Base-by-base conservation (phyloP, 768 basidiomycete genomes). In the Stropharia rugosoannulata region DNA sequence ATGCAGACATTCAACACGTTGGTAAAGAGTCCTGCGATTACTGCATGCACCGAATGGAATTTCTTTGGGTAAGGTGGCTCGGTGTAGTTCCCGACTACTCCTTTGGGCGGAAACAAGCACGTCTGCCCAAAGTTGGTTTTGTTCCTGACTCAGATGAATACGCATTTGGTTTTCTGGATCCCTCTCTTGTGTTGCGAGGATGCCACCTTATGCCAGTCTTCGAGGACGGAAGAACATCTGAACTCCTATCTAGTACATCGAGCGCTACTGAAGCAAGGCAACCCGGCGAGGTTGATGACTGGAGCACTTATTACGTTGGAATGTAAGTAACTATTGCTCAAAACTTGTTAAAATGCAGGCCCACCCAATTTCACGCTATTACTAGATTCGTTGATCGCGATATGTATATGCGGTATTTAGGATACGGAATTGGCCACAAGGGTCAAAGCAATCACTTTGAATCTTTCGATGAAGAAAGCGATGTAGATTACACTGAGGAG, bases 131-230 rank as follows among this genome's bases (percentile, higher is more conserved):
- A 5, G 18, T 73, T 11, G 61, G 63, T 3, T 73, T 70, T 60
- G 48, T 68, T 2, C 57, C 52, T 1, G 42, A 44, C 0, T 35
- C 29, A 0, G 62, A 68, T 37, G 27, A 47, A 4, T 46, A 57
- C 2, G 68, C 67, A 1, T 72, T 71, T 57, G 68, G 68, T 10
- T 72, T 71, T 48, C 45, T 72, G 5, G 64, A 72, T 49, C 70
- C 70, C 1, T 16, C 45, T 2, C 29, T 64, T 2, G 64, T 72
- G 9, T 42, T 73, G 27, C 64, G 67, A 0, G 64, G 53, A 11
- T 57, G 56, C 18, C 71, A 72, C 45, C 41, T 72, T 0, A 66
- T 72, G 11, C 70, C 68, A 2, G 56, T 59, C 9, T 70, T 69
- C 38, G 41, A 55, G 4, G 45, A 53, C 35, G 66, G 66, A n/a